A percentile compares a stretch with the other conserved stretches of the same genome.
Evolutionary conservation across 768 basidiomycete genomes (phyloP).

Genomic region (Mycena metata): DNA sequence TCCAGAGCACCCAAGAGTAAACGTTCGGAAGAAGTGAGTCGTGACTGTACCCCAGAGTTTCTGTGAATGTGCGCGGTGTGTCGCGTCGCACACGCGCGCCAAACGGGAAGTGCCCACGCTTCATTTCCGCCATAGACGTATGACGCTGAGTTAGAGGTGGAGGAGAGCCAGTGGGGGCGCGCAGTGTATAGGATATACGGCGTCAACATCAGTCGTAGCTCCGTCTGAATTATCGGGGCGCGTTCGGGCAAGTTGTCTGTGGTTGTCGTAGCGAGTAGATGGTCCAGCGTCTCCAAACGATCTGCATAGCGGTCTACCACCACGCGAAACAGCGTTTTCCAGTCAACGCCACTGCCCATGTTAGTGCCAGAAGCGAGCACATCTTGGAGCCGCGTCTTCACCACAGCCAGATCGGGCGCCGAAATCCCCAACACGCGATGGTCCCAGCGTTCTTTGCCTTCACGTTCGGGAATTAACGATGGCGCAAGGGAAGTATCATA

Average conservation of each 20-base stretch:
- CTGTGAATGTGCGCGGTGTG: constrained; percentile 16
- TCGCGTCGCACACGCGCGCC: constrained; percentile 18
- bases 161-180: constrained; percentile 6
- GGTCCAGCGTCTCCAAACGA: constrained; percentile 45
- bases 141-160: too few relatives aligned
- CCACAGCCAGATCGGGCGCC: constrained; percentile 37
- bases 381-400: constrained; percentile 26
- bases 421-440: constrained; percentile 48
- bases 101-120: constrained; percentile 23
- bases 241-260: constrained; percentile 13
- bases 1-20: constrained; percentile 12
- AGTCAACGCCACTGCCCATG: constrained; percentile 48
- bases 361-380: constrained; percentile 15
- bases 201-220: constrained; percentile 27
- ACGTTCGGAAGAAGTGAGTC: constrained; percentile 17
- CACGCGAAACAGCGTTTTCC: constrained; percentile 46
- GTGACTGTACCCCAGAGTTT: not conserved
- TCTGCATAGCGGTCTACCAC: constrained; percentile 48
- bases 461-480: constrained; percentile 45
- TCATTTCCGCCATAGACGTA: too few relatives aligned
- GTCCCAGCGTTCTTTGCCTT: constrained; percentile 44
- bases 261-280: constrained; percentile 41
- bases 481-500: constrained; percentile 51
- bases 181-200: constrained; percentile 28
- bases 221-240: constrained; percentile 5